A percentile compares a stretch with the other conserved stretches of the same genome.
Conservation (phyloP, 495 filamentous ascomycete species). For the Talaromyces adpressus region DNA sequence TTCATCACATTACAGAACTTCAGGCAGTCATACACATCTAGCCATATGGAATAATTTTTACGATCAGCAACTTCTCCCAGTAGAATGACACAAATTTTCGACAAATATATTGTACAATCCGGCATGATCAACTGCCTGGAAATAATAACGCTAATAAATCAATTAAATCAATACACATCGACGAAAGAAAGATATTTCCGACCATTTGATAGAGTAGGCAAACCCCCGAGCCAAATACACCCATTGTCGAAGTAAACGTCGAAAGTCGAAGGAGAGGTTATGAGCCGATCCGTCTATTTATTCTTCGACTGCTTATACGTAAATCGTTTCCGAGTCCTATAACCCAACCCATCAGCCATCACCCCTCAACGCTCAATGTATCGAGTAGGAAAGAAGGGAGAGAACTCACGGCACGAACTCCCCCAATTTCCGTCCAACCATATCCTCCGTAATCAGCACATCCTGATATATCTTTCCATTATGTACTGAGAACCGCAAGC, state of each 20-base stretch:
- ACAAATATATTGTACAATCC: slow-evolving; percentile 3
- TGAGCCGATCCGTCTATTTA: slow-evolving; percentile 38
- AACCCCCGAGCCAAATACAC: slow-evolving; percentile 4
- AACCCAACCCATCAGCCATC: not conserved
- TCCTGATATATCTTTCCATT: slow-evolving; percentile 94
- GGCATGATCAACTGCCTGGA: slow-evolving; percentile 8
- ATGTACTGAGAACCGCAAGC: slow-evolving; percentile 85
- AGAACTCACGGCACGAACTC: slow-evolving; percentile 82
- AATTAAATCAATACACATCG: not conserved
- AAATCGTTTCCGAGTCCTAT: slow-evolving; percentile 82
- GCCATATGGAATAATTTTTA: not conserved
- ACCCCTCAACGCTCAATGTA: not conserved
- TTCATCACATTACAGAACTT: not conserved
- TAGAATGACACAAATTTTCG: not conserved
- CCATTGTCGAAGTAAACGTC: slow-evolving; percentile 6
- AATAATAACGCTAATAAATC: slow-evolving; percentile 3
- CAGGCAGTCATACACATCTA: not conserved
- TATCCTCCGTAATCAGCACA: slow-evolving; percentile 85
- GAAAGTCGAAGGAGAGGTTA: slow-evolving; percentile 8
- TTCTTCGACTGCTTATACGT: slow-evolving; percentile 73
- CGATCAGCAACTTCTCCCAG: not conserved
- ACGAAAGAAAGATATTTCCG: not conserved
- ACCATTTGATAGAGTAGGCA: not conserved
- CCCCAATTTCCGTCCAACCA: slow-evolving; percentile 96
- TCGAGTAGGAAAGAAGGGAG: not conserved